These are phyloP conservation scores for Monosporozyma aerobia DNA, from an alignment of 805 yeast species.

Conservation along the genomic window DNA sequence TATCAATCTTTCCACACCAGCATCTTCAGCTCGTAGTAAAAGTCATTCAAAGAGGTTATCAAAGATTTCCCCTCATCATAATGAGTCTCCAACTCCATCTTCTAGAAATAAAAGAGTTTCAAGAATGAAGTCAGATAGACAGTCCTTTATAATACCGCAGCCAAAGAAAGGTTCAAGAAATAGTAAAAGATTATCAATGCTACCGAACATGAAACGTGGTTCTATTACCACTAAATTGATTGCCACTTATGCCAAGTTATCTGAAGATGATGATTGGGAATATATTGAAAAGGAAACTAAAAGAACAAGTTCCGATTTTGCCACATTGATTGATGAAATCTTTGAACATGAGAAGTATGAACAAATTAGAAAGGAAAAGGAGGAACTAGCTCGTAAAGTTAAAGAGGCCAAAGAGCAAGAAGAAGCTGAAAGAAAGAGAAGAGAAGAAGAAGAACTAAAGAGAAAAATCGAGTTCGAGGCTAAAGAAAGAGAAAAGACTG, in stretches of 20 bases:
- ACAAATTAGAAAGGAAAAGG: conserved; percentile 41
- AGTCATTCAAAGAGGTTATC: conserved; percentile 14
- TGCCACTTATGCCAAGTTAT: conserved; percentile 63
- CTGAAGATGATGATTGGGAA: conserved; percentile 58
- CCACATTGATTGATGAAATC: conserved; percentile 65
- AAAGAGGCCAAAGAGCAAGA: conserved; percentile 39
- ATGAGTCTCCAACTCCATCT: conserved; percentile 27
- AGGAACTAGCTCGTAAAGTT: conserved; percentile 38
- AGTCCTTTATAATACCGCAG: conserved; percentile 4
- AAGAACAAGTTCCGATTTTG: conserved; percentile 71
- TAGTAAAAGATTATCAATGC: conserved; percentile 31
- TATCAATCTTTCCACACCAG: conserved; percentile 13
- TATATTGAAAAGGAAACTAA: conserved; percentile 63
- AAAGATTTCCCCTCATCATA: conserved; percentile 17
- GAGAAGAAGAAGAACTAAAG: conserved; percentile 17
- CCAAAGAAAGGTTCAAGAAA: conserved; percentile 6
- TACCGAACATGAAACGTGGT: conserved; percentile 45
- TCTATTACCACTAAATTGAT: conserved; percentile 64
- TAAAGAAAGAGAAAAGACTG: conserved; percentile 14
- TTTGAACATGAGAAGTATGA: conserved; percentile 64
- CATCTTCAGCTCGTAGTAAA: conserved; percentile 12
- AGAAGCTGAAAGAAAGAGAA: conserved; percentile 31
- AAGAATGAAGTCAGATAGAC: conserved; percentile 12
- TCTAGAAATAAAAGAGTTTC: conserved; percentile 19
- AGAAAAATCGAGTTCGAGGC: conserved; percentile 17